Base-by-base conservation (phyloP, 208 protist genomes). In the Acanthamoeba culbertsoni region DNA sequence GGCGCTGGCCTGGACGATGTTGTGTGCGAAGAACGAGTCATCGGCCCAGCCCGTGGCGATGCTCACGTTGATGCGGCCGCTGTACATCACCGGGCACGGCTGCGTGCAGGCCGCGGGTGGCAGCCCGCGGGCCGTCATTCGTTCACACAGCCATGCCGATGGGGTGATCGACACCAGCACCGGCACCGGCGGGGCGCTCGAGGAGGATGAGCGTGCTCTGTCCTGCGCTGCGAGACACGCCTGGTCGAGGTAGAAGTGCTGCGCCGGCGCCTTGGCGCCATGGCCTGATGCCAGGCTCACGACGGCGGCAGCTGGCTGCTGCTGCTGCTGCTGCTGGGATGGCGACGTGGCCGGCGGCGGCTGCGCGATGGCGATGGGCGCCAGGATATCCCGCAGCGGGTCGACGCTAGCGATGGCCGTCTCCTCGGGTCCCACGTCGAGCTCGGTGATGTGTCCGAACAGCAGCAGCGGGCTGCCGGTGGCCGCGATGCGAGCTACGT, bases 211-310 rank as follows among this genome's bases (percentile, higher is more conserved):
- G 5, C 37, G 8, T n/a, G n/a, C n/a, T 26, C 42, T 23, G 26
- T 86, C n/a, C 40, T 46, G 82, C 18, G 45, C n/a, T 23, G 51
- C 82, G 33, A 90, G 55, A 53, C 82, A 90, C 16, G n/a, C 26
- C n/a, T 57, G 8, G 40, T 90, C 82, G n/a, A 90, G 46, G 35
- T 90, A 90, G 35, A 35, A 90, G 82, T 90, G 55, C 82, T 90
- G 82, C 0, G 82, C 35, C 18, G 82, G 82, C 20, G 82, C 48
- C 33, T 5, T 5, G 10, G 26, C 12, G 33, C 82, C 82, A 14
- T 33, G 43, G 55, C 82, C 82, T 53, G 82, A 65, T 2, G 48
- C 57, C 35, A 90, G 37, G 46, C 48, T 28, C 18, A 90, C 82
- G 33, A 71, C 10, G 16, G 53, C 79, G 18, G 79, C 33, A 10